A percentile compares a stretch with the other conserved stretches of the same genome.
Conservation (phyloP, 345 rosid genomes). For the Eucalyptus victrix region DNA sequence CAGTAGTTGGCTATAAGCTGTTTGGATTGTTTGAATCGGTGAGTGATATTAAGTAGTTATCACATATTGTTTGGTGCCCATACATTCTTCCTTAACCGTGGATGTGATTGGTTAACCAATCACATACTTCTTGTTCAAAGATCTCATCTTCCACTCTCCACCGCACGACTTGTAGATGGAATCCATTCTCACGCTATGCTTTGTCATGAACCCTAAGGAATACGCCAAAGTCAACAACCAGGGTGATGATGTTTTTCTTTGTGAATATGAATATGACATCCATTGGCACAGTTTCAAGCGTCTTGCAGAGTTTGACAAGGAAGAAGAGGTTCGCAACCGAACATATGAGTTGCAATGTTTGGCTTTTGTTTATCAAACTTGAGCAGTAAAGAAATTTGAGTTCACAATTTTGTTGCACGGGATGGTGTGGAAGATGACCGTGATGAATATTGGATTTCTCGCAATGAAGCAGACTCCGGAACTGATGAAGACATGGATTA, state of each 20-base stretch:
- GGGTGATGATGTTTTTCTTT: conserved; percentile 84
- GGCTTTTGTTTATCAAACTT: not conserved
- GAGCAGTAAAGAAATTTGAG: not conserved
- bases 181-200: conserved; percentile 68
- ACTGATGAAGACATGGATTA: conserved; percentile 59
- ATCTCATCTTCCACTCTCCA: not conserved
- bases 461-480: conserved; percentile 29
- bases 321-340: conserved; percentile 29
- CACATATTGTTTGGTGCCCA: not conserved
- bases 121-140: not conserved
- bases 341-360: not conserved
- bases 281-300: conserved; percentile 90
- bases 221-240: conserved; percentile 52
- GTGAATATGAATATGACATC: conserved; percentile 90
- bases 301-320: conserved; percentile 49
- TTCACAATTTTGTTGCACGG: conserved; percentile 8
- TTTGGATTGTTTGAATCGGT: not conserved
- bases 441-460: conserved; percentile 66
- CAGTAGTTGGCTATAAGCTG: not conserved
- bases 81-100: not conserved
- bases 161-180: conserved; percentile 41
- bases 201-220: conserved; percentile 61
- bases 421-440: conserved; percentile 40
- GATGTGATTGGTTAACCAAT: not conserved
- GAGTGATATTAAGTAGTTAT: not conserved